These are phyloP conservation scores for Diatrype stigma DNA, from an alignment of 2,329 filamentous ascomycete genomes.

Conservation along the genomic window DNA sequence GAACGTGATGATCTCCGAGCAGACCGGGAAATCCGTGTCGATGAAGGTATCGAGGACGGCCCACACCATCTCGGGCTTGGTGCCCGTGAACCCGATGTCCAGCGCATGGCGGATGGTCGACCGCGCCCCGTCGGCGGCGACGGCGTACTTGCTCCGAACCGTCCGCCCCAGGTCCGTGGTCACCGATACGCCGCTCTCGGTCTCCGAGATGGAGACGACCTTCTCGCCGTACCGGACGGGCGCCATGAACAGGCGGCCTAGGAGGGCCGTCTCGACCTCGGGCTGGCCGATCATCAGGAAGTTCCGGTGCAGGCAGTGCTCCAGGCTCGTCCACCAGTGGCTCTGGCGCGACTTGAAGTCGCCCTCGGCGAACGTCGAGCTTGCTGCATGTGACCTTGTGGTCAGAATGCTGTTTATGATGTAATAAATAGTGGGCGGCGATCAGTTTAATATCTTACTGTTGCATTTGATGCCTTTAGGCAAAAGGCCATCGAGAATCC, in stretches of 20 bases:
- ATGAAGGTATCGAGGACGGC: slow-evolving; percentile 44
- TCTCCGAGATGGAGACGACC: slow-evolving; percentile 28
- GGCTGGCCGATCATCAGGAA: slow-evolving; percentile 49
- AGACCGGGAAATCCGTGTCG: slow-evolving; percentile 43
- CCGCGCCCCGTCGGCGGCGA: slow-evolving; percentile 50
- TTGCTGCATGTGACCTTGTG: slow-evolving; percentile 32
- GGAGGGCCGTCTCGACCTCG: slow-evolving; percentile 37
- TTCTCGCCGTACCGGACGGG: slow-evolving; percentile 34
- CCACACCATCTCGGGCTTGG: slow-evolving; percentile 48
- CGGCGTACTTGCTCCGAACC: slow-evolving; percentile 36
- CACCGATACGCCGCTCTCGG: slow-evolving; percentile 18
- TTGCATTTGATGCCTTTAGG: slow-evolving; percentile 43
- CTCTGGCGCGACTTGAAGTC: slow-evolving; percentile 44
- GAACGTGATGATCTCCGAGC: slow-evolving; percentile 44
- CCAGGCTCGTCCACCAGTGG: slow-evolving; percentile 43
- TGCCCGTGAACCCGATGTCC: slow-evolving; percentile 38
- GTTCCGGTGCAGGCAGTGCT: slow-evolving; percentile 42
- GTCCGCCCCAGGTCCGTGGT: slow-evolving; percentile 28
- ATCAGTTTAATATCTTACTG: slow-evolving; percentile 33
- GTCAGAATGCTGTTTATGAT: not conserved
- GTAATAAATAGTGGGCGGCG: not conserved
- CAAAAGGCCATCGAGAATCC: slow-evolving; percentile 38
- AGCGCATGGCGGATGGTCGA: slow-evolving; percentile 40
- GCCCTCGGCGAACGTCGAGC: slow-evolving; percentile 42
- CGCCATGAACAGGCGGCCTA: slow-evolving; percentile 27